Evolutionary conservation across 768 basidiomycete species (phyloP), one percentile per base, ranked within the genome.

Genomic region (Cubamyces sp.): DNA sequence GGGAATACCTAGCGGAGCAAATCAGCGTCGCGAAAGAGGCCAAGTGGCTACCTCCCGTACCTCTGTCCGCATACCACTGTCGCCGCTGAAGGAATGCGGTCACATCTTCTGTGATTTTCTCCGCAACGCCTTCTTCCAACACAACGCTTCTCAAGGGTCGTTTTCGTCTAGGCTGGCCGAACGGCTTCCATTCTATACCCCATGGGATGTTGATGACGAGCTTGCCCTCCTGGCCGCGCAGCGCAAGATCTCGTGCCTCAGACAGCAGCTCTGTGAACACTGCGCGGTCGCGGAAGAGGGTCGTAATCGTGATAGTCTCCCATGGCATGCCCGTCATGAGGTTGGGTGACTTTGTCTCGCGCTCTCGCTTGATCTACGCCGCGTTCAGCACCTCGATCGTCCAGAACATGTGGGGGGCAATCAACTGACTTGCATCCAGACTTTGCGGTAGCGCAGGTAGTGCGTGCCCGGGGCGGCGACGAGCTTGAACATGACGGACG

Each of bases 11-110:
- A 61, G 37, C 2, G 16, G n/a, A 21, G 25, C 9, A 5, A 3
- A 9, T 62, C 37, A 47, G 57, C 62, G 45, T 59, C 41, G 52
- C 37, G 47, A 57, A 55, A 34, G 47, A 28, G n/a, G 45, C 19
- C 47, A 43, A 41, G 7, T 28, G 19, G 3, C 1, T 6, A 11
- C 50, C 40, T 21, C 25, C 71, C 86, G 67, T 66, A 89, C 96
- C 97, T 85, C 97, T 81, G 71, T 98, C 93, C 37, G 92, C 93
- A 74, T 99, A 99, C 97, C 97, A 99, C 68, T 88, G 84, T 28
- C 91, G 84, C 64, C 97, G 80, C 6, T 79, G 81, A 64, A 98
- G 78, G 74, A 99, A 99, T 5, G 88, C 82, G 63, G 82, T 84
- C 45, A 96, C 77, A 72, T 99, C 97, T 7, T 74, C 70, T 70